Base-by-base conservation (phyloP, 2,329 filamentous ascomycete species). In the Diatrype stigma region DNA sequence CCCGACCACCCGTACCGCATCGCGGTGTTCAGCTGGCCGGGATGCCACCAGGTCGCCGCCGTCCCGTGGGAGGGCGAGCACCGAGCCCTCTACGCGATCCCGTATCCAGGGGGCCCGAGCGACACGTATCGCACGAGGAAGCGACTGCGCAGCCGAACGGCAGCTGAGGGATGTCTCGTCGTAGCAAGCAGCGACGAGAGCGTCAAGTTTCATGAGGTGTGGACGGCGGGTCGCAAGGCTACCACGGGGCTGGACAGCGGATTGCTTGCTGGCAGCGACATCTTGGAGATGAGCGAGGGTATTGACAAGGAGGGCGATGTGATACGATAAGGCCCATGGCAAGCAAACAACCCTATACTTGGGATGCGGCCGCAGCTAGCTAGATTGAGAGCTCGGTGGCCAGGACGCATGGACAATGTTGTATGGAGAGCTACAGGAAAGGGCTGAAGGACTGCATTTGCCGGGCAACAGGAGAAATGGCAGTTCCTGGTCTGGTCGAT, bases 171-270 rank as follows among this genome's bases (percentile, higher is more conserved):
- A 0, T 96, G 91, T 65, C 86, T 99, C 58, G 88, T 96, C 17
- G 87, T 99, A 48, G 93, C 92, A 16, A 88, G 90, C 42, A 96
- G 91, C 64, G 92, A 97, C 70, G 86, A 90, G 65, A 95, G 84
- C 60, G 87, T 97, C 68, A 94, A 94, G 65, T 97, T 97, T 63
- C 91, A 97, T 68, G 92, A 97, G 71, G 84, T 99, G 11, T 97
- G 92, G 94, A 79, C 80, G n/a, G 80, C 81, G 2, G 73, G 78
- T 38, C 76, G 73, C 59, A 85, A 80, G 62, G 71, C 74, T 8
- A 80, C 76, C 19, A 69, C 74, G 21, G 68, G 71, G 10, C 67
- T 74, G 47, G 75, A 77, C 14, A 75, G 73, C 40, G 84, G 88
- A 2, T 73, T 89, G 55, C 73, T 96, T 22, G 89, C 88, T 12